phyloP scores from a whole-genome alignment of 2,329 filamentous ascomycete genomes.

The Endocalyx cinctus region DNA sequence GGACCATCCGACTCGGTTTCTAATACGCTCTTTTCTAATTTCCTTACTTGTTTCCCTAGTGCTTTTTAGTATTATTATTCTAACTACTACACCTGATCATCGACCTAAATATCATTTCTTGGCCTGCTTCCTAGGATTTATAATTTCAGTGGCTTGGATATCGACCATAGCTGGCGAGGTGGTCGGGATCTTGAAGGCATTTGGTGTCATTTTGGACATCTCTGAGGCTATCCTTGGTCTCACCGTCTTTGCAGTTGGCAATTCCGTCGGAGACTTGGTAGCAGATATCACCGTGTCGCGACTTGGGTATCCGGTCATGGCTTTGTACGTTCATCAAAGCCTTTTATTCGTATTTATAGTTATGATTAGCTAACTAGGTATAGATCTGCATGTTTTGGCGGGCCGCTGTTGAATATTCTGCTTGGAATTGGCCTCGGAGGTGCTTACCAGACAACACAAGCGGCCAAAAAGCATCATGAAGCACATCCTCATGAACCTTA shows the following conservation, averaged over 20 bases:
- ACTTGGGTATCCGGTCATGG: constrained; percentile 95
- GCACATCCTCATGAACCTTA: constrained; percentile 63
- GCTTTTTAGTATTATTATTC: constrained; percentile 60
- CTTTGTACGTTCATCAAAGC: constrained; percentile 47
- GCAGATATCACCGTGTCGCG: constrained; percentile 92
- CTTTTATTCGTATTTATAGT: too few relatives aligned
- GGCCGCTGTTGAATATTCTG: constrained; percentile 95
- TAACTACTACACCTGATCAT: constrained; percentile 62
- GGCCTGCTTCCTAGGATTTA: constrained; percentile 84
- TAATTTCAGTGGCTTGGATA: constrained; percentile 93
- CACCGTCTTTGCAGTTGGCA: constrained; percentile 94
- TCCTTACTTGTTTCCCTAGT: constrained; percentile 66
- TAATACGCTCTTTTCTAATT: constrained; percentile 55
- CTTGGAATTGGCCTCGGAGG: constrained; percentile 91
- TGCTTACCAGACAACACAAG: constrained; percentile 75
- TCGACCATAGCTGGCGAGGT: constrained; percentile 94
- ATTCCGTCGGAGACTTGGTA: constrained; percentile 89
- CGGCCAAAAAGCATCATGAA: constrained; percentile 59
- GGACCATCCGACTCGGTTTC: constrained; percentile 42
- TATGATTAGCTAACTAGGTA: constrained; percentile 21
- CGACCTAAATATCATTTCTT: constrained; percentile 71
- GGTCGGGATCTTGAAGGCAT: constrained; percentile 86
- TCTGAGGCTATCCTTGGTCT: constrained; percentile 91
- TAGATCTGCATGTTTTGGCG: constrained; percentile 90
- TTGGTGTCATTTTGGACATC: constrained; percentile 88